Conservation (phyloP, 2,329 filamentous ascomycete species). For the Nannizzia gypsea region DNA sequence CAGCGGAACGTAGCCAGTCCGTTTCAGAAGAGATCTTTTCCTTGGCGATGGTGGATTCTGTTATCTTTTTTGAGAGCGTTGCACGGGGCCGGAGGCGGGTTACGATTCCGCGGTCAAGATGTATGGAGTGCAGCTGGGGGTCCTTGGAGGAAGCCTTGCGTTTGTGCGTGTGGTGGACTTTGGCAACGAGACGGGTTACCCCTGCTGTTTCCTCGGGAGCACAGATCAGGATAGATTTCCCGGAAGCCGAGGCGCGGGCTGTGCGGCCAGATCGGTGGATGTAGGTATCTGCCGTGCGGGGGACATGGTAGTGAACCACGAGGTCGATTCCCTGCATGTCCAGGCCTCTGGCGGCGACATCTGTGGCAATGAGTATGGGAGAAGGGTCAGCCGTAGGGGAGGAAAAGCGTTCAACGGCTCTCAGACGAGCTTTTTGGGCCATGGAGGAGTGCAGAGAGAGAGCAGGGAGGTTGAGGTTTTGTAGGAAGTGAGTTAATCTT, state of each 20-base stretch:
- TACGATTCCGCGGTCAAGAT: slow-evolving; percentile 70
- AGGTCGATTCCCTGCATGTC: slow-evolving; percentile 85
- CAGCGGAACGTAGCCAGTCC: slow-evolving; percentile 69
- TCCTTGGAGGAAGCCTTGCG: slow-evolving; percentile 49
- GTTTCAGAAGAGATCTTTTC: slow-evolving; percentile 77
- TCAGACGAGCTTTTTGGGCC: slow-evolving; percentile 88
- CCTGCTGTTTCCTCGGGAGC: slow-evolving; percentile 81
- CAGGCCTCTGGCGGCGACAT: slow-evolving; percentile 84
- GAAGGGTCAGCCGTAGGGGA: slow-evolving; percentile 42
- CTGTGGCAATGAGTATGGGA: slow-evolving; percentile 76
- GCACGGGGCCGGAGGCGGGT: slow-evolving; percentile 64
- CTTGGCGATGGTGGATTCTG: slow-evolving; percentile 72
- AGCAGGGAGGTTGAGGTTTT: slow-evolving; percentile 66
- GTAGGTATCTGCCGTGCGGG: slow-evolving; percentile 81
- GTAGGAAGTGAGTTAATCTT: slow-evolving; percentile 70
- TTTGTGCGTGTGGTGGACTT: slow-evolving; percentile 58
- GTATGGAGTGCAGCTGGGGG: slow-evolving; percentile 48
- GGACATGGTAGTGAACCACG: slow-evolving; percentile 90
- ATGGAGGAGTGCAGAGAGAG: slow-evolving; percentile 83
- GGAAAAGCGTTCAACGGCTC: slow-evolving; percentile 81
- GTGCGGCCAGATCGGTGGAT: slow-evolving; percentile 93
- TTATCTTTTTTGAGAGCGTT: slow-evolving; percentile 71
- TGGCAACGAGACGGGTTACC: slow-evolving; percentile 70
- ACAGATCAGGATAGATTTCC: slow-evolving; percentile 78
- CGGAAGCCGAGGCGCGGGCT: slow-evolving; percentile 65